Evolutionary conservation across 2,329 filamentous ascomycete genomes (phyloP), one percentile per base, ranked within the genome.

Genomic region (Periconia macrospinosa): DNA sequence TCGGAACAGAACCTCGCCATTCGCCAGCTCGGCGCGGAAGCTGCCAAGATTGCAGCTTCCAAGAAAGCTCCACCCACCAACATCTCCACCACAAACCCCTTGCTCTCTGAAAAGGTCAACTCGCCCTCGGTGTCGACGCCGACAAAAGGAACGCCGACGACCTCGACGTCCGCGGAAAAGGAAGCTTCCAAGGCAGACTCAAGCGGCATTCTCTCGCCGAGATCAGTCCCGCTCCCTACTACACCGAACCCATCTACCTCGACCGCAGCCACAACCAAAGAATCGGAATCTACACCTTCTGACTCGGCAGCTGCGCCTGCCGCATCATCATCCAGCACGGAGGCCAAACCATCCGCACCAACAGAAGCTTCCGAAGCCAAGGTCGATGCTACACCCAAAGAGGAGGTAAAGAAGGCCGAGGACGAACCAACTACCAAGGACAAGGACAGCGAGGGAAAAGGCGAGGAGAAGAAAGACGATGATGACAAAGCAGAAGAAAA

Each of bases 1-100:
- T 47, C 66, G 8, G 68, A 67, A 51, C 65, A 70, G 50, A 71
- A 72, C 43, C 66, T 74, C 13, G 70, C 72, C 1, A 70, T 75
- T 42, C 66, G 70, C 23, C 65, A 71, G 43, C 54, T 74, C 45
- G 69, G 70, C 23, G 71, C 69, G 41, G 66, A 76, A 59, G 71
- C 72, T 43, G 70, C 73, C 10, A 68, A 68, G 42, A 61, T 70
- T 17, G 72, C 69, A 6, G 70, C 72, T 6, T 57, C 68, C 17
- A 74, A 71, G 67, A 75, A 71, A 52, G 63, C 60, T 30, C 49
- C 53, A 1, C 71, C 69, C 7, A 55, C 56, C 13, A 68, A 67
- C 33, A 72, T 73, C 49, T 63, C 68, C 18, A 74, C 69, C 1
- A 72, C 69, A 3, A 75, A 72, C 50, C 71, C 63, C 50, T 61